phyloP scores from a whole-genome alignment of 1,284 basidiomycete species.

The Rhizoctonia solani region DNA sequence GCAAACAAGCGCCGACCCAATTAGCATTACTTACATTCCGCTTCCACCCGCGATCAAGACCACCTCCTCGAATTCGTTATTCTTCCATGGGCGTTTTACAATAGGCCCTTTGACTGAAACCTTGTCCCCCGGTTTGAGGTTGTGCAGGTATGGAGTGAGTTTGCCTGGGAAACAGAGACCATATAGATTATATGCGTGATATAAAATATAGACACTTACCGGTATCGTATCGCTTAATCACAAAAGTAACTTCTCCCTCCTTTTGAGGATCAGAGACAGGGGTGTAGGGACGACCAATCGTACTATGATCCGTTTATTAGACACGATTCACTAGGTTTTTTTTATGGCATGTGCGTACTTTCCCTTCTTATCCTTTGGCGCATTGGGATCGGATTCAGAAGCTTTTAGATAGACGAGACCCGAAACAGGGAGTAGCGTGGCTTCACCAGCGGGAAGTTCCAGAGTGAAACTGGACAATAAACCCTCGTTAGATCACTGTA shows the following conservation, averaged over 20 bases:
- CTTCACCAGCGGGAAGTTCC: constrained; percentile 73
- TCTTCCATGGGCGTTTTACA: constrained; percentile 78
- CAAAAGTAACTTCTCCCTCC: constrained; percentile 75
- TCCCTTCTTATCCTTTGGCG: constrained; percentile 51
- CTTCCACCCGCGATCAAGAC: constrained; percentile 89
- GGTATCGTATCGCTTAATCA: constrained; percentile 85
- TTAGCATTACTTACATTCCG: constrained; percentile 64
- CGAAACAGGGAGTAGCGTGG: constrained; percentile 75
- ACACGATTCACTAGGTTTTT: constrained; percentile 56
- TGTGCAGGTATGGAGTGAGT: constrained; percentile 64
- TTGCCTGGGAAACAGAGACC: not conserved
- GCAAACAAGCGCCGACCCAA: not conserved
- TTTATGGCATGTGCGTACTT: constrained; percentile 49
- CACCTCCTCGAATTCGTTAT: constrained; percentile 84
- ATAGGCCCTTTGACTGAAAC: constrained; percentile 91
- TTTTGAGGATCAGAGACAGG: constrained; percentile 75
- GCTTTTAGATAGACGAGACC: constrained; percentile 67
- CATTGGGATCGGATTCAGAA: constrained; percentile 58
- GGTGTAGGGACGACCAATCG: constrained; percentile 87
- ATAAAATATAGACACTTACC: constrained; percentile 63
- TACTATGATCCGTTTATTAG: too few species aligned
- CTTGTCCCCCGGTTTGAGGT: constrained; percentile 76
- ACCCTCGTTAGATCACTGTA: too few species aligned
- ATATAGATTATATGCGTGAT: constrained; percentile 4
- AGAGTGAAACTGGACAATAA: constrained; percentile 65